Base-by-base conservation (phyloP, 208 protist genomes). In the Acanthamoeba castellanii region DNA sequence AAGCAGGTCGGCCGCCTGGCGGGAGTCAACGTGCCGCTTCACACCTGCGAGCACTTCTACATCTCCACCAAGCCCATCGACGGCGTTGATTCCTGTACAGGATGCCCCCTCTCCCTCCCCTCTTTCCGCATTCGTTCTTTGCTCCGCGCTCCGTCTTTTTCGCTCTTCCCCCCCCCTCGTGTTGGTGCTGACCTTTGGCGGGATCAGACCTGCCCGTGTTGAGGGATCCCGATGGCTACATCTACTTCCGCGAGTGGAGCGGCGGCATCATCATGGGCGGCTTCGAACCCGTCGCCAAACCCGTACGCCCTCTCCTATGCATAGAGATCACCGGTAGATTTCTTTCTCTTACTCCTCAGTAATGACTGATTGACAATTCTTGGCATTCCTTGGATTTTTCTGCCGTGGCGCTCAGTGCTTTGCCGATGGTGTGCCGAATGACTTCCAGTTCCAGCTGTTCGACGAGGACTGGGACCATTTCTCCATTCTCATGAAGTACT, bases 401-500 rank as follows among this genome's bases (percentile, higher is more conserved):
- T n/a, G n/a, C n/a, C n/a, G n/a, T n/a, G n/a, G n/a, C n/a, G n/a
- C n/a, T 42, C 64, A 72, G 64, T 72, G 64, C 7, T 72, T 72
- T 16, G 27, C 64, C 64, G 11, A 72, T 11, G 64, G 64, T 27
- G 42, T 55, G 25, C 42, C 34, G 37, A 27, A 55, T 18, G 76
- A 84, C 76, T 84, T 84, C 47, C 76, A 47, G 34, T 84, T 84
- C 37, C 47, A 47, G 34, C 76, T 84, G 22, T 84, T 84, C 27
- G 76, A 84, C 25, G 42, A 57, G 76, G 76, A 84, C 76, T 84
- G 76, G 76, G 76, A 84, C 76, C 42, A 57, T 18, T 84, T 84
- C 30, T 27, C 34, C 22, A 55, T 55, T 13, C 76, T 57, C 76
- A 84, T 84, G 42, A 42, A 27, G 47, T 47, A 47, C 70, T n/a